A percentile compares a stretch with the other conserved stretches of the same genome.
phyloP scores from a whole-genome alignment of 768 basidiomycete genomes.

The Collybia nuda region DNA sequence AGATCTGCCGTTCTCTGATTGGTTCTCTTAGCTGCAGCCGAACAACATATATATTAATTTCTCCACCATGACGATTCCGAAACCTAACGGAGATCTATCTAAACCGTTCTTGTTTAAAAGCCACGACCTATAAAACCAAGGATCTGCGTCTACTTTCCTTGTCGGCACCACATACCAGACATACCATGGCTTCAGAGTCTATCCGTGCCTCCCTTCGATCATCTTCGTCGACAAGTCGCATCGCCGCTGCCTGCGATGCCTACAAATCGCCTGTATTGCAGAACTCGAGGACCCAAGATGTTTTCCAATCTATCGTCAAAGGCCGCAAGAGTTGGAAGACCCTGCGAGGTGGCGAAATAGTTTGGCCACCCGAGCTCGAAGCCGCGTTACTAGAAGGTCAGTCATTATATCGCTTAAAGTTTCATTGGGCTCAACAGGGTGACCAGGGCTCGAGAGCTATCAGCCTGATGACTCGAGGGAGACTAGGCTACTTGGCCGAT shows the following conservation, averaged over 20 bases:
- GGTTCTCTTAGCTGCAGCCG: constrained; percentile 29
- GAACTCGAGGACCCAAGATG: constrained; percentile 47
- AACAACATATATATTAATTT: constrained; percentile 21
- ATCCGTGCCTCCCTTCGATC: constrained; percentile 10
- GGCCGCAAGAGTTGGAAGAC: constrained; percentile 79
- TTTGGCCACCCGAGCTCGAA: constrained; percentile 81
- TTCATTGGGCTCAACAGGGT: constrained; percentile 7
- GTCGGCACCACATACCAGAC: constrained; percentile 11
- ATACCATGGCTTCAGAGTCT: constrained; percentile 15
- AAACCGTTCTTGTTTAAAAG: constrained; percentile 20
- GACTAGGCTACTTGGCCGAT: constrained; percentile 70
- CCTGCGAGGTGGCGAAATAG: constrained; percentile 67
- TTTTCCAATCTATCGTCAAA: constrained; percentile 65
- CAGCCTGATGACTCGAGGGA: constrained; percentile 72
- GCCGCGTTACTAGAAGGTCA: constrained; percentile 74
- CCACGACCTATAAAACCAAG: constrained; percentile 30
- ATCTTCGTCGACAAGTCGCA: constrained; percentile 11
- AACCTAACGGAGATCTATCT: constrained; percentile 23
- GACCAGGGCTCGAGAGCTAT: constrained; percentile 66
- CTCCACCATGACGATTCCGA: constrained; percentile 19
- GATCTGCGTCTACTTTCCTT: constrained; percentile 19
- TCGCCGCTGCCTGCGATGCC: constrained; percentile 10
- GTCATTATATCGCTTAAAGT: constrained; percentile 6
- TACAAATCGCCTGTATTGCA: constrained; percentile 26
- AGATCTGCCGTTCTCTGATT: constrained; percentile 28